Conservation (phyloP, 345 rosid species). For the Turritis glabra region DNA sequence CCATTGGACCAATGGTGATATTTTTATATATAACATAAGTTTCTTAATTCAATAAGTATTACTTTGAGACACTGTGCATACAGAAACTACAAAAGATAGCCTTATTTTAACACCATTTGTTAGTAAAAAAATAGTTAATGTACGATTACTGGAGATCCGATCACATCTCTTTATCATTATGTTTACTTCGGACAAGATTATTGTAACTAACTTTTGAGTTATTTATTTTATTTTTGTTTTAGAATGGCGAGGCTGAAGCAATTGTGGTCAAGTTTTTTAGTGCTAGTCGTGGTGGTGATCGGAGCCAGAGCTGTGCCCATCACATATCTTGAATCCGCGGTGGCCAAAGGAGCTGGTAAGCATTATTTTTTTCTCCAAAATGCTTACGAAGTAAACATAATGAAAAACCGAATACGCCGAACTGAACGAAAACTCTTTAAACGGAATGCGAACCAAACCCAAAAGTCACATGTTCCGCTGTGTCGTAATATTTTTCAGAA, state of each 20-base stretch:
- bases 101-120: background rate
- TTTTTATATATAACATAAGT: background rate
- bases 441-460: too few relatives aligned
- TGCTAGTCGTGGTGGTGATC: constrained; percentile 31
- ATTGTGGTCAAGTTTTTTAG: constrained; percentile 27
- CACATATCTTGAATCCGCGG: constrained; percentile 67
- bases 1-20: constrained; percentile 12
- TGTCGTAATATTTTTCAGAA: too few relatives aligned
- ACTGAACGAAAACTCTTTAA: too few relatives aligned
- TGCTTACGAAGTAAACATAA: too few relatives aligned
- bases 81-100: background rate
- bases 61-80: background rate
- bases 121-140: background rate
- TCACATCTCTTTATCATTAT: background rate
- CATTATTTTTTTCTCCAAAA: too few relatives aligned
- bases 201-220: background rate
- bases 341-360: constrained; percentile 85
- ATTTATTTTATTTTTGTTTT: background rate
- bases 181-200: background rate
- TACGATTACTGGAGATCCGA: background rate
- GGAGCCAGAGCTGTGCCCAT: constrained; percentile 50
- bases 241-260: constrained; percentile 33
- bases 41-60: background rate
- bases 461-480: too few relatives aligned
- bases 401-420: too few relatives aligned